Conservation (phyloP, 2,329 filamentous ascomycete genomes). For the Conoideocrella luteorostrata region DNA sequence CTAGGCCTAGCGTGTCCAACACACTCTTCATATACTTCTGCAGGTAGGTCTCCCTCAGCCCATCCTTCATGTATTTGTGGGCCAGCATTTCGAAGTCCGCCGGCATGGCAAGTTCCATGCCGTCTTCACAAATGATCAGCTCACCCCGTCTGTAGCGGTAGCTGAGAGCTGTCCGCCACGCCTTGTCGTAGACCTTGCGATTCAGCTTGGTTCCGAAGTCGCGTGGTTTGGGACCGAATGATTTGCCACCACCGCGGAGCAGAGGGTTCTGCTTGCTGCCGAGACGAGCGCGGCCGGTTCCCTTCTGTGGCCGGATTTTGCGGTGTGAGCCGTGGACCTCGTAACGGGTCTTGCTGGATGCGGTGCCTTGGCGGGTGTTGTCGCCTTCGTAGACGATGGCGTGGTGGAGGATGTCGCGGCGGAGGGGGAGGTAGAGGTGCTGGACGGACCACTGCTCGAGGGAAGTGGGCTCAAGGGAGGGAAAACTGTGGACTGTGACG, state of each 20-base stretch:
- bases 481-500: slow-evolving; percentile 85
- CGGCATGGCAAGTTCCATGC: slow-evolving; percentile 59
- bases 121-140: slow-evolving; percentile 76
- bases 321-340: slow-evolving; percentile 78
- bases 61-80: slow-evolving; percentile 36
- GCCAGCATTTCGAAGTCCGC: slow-evolving; percentile 41
- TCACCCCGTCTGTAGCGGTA: slow-evolving; percentile 86
- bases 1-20: slow-evolving; percentile 65
- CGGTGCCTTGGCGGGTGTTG: slow-evolving; percentile 78
- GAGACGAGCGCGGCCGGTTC: slow-evolving; percentile 69
- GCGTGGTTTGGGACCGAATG: slow-evolving; percentile 83
- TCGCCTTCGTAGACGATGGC: slow-evolving; percentile 93
- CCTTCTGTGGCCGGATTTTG: slow-evolving; percentile 85
- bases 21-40: slow-evolving; percentile 60
- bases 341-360: slow-evolving; percentile 70
- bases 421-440: slow-evolving; percentile 80
- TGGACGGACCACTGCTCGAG: slow-evolving; percentile 73
- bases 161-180: slow-evolving; percentile 88
- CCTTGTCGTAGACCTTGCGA: slow-evolving; percentile 88
- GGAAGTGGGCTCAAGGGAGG: slow-evolving; percentile 73
- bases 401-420: slow-evolving; percentile 85
- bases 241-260: slow-evolving; percentile 76
- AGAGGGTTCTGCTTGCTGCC: slow-evolving; percentile 79
- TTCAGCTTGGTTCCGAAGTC: slow-evolving; percentile 83
- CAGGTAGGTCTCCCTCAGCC: slow-evolving; percentile 49